Evolutionary conservation across 2,329 filamentous ascomycete species (phyloP).

Genomic region (Aaosphaeria pasadenensis): DNA sequence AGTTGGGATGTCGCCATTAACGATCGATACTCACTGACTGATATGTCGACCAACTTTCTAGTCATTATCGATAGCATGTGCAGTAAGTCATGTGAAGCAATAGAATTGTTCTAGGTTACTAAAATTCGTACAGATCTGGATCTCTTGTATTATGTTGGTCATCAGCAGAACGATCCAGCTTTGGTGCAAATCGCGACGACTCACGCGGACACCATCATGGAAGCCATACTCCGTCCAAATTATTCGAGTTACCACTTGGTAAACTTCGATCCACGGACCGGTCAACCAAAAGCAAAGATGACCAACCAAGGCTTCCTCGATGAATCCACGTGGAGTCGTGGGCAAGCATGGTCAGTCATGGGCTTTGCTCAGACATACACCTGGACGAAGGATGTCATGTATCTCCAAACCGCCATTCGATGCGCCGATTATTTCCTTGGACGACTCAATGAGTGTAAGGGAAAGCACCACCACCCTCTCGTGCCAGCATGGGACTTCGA

Average conservation of each 20-base stretch:
- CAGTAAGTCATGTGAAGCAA: conserved; percentile 16
- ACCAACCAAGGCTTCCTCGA: conserved; percentile 49
- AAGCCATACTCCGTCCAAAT: conserved; percentile 33
- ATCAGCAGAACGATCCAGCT: conserved; percentile 22
- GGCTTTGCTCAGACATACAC: conserved; percentile 47
- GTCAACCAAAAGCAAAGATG: conserved; percentile 44
- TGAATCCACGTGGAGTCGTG: conserved; percentile 46
- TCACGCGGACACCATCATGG: conserved; percentile 37
- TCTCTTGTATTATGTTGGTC: conserved; percentile 37
- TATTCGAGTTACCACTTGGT: conserved; percentile 44
- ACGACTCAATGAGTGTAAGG: conserved; percentile 35
- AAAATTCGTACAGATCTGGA: conserved; percentile 31
- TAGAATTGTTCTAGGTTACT: background rate
- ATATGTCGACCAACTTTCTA: conserved; percentile 36
- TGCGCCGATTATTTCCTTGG: conserved; percentile 48
- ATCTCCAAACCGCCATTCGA: conserved; percentile 44
- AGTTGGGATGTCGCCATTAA: conserved; percentile 48
- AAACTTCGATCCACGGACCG: conserved; percentile 44
- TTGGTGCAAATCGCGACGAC: conserved; percentile 38
- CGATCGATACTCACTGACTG: conserved; percentile 34
- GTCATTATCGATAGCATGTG: conserved; percentile 46
- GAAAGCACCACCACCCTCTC: conserved; percentile 21
- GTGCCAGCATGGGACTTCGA: conserved; percentile 54
- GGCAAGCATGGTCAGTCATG: conserved; percentile 50
- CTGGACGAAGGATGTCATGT: conserved; percentile 46